Conservation (phyloP, 225 moss, liverwort and hornwort species). For the Bryoerythrophyllum caledonicum region DNA sequence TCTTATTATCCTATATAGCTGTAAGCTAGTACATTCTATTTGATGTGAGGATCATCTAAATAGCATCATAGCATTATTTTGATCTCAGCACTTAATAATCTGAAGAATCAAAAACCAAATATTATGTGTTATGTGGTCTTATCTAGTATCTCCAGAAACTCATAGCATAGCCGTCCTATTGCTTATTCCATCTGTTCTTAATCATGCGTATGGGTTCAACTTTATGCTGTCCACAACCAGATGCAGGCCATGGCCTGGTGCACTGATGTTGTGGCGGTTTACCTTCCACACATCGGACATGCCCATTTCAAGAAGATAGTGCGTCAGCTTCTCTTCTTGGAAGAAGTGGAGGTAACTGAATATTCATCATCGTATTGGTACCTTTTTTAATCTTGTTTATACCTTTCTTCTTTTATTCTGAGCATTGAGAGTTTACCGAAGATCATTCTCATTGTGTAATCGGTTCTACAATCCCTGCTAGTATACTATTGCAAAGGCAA, state of each 20-base stretch:
- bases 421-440: background rate
- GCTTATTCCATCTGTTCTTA: conserved; percentile 7
- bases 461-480: conserved; percentile 9
- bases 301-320: conserved; percentile 72
- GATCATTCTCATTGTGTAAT: conserved; percentile 1
- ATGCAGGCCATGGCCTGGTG: conserved; percentile 99
- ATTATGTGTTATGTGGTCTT: background rate
- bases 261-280: conserved; percentile 88
- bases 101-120: background rate
- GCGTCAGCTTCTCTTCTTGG: conserved; percentile 89
- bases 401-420: conserved; percentile 12
- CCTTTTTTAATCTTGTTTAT: conserved; percentile 6
- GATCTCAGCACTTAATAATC: background rate
- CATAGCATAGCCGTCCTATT: background rate
- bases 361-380: background rate
- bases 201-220: conserved; percentile 9
- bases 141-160: conserved; percentile 15
- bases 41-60: conserved; percentile 10
- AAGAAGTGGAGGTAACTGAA: conserved; percentile 69
- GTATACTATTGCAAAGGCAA: conserved; percentile 12
- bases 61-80: conserved; percentile 10
- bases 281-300: conserved; percentile 82
- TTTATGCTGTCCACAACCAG: conserved; percentile 49
- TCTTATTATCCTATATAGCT: background rate
- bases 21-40: conserved; percentile 7